Percentiles rank a stretch among this genome's conserved stretches.
Conservation (phyloP, 495 filamentous ascomycete genomes). For the Neurospora tetraspora region DNA sequence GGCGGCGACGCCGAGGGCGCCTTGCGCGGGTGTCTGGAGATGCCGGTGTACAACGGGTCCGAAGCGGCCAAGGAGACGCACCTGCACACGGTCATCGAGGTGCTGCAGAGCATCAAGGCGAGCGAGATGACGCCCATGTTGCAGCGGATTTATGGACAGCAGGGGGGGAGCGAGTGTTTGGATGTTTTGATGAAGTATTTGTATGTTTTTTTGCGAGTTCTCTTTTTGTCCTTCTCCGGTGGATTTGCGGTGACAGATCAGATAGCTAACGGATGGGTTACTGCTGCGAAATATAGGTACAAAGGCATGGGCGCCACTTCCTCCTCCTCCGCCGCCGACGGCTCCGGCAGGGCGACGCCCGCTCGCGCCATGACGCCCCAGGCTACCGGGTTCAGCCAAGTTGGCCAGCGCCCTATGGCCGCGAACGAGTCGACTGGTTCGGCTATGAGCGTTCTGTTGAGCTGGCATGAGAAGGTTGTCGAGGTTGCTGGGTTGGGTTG, state of each 20-base stretch:
- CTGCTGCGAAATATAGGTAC: conserved; percentile 39
- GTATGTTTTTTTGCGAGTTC: conserved; percentile 30
- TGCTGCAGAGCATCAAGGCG: conserved; percentile 81
- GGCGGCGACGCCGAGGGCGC: conserved; percentile 80
- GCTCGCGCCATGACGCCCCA: conserved; percentile 56
- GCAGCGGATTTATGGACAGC: conserved; percentile 57
- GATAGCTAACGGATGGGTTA: conserved; percentile 3
- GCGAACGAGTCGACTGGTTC: conserved; percentile 67
- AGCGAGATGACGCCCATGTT: conserved; percentile 83
- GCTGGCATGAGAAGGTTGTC: conserved; percentile 93
- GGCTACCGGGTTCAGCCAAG: conserved; percentile 74
- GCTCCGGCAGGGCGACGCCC: conserved; percentile 21
- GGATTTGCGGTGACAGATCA: neutral
- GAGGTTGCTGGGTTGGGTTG: conserved; percentile 79
- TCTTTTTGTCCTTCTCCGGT: neutral
- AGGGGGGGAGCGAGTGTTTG: conserved; percentile 61
- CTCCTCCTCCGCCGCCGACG: conserved; percentile 12
- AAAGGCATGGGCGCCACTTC: conserved; percentile 63
- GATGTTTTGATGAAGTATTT: conserved; percentile 74
- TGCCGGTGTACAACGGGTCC: conserved; percentile 45
- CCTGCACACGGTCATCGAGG: conserved; percentile 71
- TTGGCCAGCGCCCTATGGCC: conserved; percentile 53
- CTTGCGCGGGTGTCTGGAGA: conserved; percentile 67
- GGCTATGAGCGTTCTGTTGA: conserved; percentile 86
- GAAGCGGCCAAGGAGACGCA: conserved; percentile 76